Evolutionary conservation across 345 rosid species (phyloP).

Genomic region (Bruguiera parviflora): DNA sequence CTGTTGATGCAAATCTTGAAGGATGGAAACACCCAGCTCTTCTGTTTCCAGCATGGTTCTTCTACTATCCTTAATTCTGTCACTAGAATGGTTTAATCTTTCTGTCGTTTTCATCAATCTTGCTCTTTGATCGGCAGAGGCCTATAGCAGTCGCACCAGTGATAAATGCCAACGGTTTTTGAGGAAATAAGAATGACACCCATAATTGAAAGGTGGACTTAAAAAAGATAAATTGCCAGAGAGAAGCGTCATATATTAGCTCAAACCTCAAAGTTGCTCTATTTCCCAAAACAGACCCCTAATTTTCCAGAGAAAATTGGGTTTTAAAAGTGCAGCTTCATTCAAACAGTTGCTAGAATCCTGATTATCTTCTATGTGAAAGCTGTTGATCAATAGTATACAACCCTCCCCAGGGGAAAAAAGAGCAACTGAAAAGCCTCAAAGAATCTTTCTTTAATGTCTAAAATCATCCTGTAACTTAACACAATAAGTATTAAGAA

Average conservation of each 20-base stretch:
- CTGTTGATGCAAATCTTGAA: conserved; percentile 89
- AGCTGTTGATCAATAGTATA: neutral
- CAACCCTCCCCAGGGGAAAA: too few species aligned
- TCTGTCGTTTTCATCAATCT: conserved; percentile 82
- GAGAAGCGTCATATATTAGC: neutral
- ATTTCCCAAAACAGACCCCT: neutral
- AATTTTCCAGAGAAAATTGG: neutral
- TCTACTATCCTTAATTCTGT: conserved; percentile 82
- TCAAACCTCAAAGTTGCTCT: neutral
- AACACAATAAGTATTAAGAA: neutral
- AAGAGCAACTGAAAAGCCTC: too few species aligned
- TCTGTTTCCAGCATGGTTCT: conserved; percentile 96
- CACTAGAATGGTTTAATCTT: conserved; percentile 58
- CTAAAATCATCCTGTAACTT: neutral
- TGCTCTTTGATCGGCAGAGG: conserved; percentile 86
- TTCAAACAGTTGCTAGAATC: too few species aligned
- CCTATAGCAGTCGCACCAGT: conserved; percentile 39
- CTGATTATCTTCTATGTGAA: neutral
- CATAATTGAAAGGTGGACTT: neutral
- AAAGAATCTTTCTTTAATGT: too few species aligned
- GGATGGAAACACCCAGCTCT: conserved; percentile 97
- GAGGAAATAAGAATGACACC: neutral
- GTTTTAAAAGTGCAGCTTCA: too few species aligned
- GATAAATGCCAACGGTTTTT: neutral
- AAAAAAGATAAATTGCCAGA: neutral